These are phyloP conservation scores for Aotearoamyces nothofagi DNA, from an alignment of 2,329 filamentous ascomycete genomes.

Conservation along the genomic window DNA sequence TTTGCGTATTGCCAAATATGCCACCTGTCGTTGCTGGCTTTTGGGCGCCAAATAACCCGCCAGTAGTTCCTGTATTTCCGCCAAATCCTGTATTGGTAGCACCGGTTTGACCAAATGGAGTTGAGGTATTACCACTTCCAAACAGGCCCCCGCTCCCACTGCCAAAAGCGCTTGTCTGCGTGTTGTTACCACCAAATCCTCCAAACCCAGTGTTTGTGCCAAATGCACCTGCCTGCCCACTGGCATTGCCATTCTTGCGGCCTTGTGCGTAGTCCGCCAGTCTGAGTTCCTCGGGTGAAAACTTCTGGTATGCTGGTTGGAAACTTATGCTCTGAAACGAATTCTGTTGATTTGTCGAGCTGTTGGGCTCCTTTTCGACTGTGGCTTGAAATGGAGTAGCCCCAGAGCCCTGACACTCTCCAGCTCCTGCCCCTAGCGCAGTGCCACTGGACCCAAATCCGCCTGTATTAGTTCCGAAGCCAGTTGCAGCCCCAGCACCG, in stretches of 20 bases:
- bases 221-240: slow-evolving; percentile 70
- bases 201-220: slow-evolving; percentile 48
- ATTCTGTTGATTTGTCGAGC: slow-evolving; percentile 34
- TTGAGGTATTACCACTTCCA: slow-evolving; percentile 22
- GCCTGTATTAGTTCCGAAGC: slow-evolving; percentile 24
- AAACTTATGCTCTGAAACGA: slow-evolving; percentile 70
- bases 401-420: slow-evolving; percentile 54
- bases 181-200: slow-evolving; percentile 25
- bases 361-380: slow-evolving; percentile 57
- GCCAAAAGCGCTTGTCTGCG: slow-evolving; percentile 22
- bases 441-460: slow-evolving; percentile 26
- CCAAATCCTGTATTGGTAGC: slow-evolving; percentile 32
- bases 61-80: slow-evolving; percentile 18
- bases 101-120: slow-evolving; percentile 29
- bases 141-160: slow-evolving; percentile 20
- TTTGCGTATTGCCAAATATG: slow-evolving; percentile 25
- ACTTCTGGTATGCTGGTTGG: slow-evolving; percentile 71
- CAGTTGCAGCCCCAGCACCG: slow-evolving; percentile 14
- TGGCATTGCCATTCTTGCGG: slow-evolving; percentile 67
- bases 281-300: slow-evolving; percentile 73
- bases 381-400: slow-evolving; percentile 52
- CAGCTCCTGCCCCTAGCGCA: slow-evolving; percentile 31
- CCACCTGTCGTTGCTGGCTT: slow-evolving; percentile 19
- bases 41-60: slow-evolving; percentile 25
- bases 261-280: slow-evolving; percentile 82